A percentile compares a stretch with the other conserved stretches of the same genome.
Conservation (phyloP, 768 basidiomycete genomes). For the Pluteus cervinus region DNA sequence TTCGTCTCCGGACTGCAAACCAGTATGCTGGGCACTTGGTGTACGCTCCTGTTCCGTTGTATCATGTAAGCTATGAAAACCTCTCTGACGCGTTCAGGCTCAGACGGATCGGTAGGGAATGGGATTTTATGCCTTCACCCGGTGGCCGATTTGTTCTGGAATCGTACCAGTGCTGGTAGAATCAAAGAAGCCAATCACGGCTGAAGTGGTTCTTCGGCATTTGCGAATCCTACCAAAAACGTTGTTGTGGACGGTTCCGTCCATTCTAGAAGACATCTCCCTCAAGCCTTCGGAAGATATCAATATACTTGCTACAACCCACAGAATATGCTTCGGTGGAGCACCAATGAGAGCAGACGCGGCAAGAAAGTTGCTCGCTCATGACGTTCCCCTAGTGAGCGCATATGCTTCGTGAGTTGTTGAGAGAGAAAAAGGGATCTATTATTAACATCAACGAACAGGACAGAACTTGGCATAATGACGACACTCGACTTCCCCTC, state of each 20-base stretch:
- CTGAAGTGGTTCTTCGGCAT: conserved; percentile 9
- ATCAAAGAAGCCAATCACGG: conserved; percentile 9
- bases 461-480: conserved; percentile 14
- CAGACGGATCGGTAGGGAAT: conserved; percentile 7
- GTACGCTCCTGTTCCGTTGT: conserved; percentile 16
- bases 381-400: conserved; percentile 6
- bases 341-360: conserved; percentile 10
- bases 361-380: conserved; percentile 7
- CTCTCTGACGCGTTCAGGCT: neutral
- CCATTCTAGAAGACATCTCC: conserved; percentile 13
- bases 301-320: conserved; percentile 5
- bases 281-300: conserved; percentile 4
- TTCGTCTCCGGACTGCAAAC: conserved; percentile 1
- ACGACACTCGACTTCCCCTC: conserved; percentile 3
- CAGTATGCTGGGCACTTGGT: conserved; percentile 8
- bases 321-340: conserved; percentile 10
- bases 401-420: conserved; percentile 7
- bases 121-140: conserved; percentile 9
- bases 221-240: conserved; percentile 9
- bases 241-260: conserved; percentile 10
- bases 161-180: conserved; percentile 8
- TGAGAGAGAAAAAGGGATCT: neutral
- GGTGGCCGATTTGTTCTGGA: conserved; percentile 8
- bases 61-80: conserved; percentile 11
- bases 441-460: conserved; percentile 1